Conservation (phyloP, 805 yeast species). For the Dipodascopsis uninucleata region DNA sequence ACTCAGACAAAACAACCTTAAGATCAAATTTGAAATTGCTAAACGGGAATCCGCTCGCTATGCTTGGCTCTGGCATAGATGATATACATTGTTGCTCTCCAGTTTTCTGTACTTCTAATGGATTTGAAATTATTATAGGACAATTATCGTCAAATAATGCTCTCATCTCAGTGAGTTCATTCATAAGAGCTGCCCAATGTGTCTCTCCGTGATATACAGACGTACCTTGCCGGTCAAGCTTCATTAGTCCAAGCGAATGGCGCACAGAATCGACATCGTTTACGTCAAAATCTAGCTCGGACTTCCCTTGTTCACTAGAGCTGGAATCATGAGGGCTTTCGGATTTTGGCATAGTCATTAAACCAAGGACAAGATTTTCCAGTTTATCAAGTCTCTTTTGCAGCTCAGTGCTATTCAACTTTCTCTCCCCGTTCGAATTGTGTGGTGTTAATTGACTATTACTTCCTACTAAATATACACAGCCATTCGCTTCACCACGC, state of each 20-base stretch:
- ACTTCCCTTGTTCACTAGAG: slow-evolving; percentile 4
- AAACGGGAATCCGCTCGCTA: slow-evolving; percentile 18
- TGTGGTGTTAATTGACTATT: slow-evolving; percentile 7
- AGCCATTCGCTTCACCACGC: slow-evolving; percentile 27
- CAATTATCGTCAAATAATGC: slow-evolving; percentile 15
- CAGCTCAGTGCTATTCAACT: slow-evolving; percentile 27
- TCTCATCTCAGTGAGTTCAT: slow-evolving; percentile 30
- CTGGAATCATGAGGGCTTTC: slow-evolving; percentile 19
- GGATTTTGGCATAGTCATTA: slow-evolving; percentile 1
- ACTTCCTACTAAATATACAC: slow-evolving; percentile 23
- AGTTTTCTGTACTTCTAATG: neutral
- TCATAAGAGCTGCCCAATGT: slow-evolving; percentile 36
- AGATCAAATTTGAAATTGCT: slow-evolving; percentile 14
- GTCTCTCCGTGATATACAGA: slow-evolving; percentile 37
- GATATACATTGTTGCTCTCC: neutral
- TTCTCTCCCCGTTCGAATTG: neutral
- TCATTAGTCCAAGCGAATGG: slow-evolving; percentile 37
- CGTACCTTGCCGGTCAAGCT: slow-evolving; percentile 35
- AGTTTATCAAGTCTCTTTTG: slow-evolving; percentile 33
- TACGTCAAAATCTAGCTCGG: neutral
- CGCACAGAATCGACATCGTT: slow-evolving; percentile 28
- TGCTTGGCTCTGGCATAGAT: neutral
- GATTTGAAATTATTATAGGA: neutral
- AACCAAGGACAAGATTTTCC: slow-evolving; percentile 33
- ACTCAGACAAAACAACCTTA: slow-evolving; percentile 28